Base-by-base conservation (phyloP, 805 yeast species). In the Ogataea corticis region DNA sequence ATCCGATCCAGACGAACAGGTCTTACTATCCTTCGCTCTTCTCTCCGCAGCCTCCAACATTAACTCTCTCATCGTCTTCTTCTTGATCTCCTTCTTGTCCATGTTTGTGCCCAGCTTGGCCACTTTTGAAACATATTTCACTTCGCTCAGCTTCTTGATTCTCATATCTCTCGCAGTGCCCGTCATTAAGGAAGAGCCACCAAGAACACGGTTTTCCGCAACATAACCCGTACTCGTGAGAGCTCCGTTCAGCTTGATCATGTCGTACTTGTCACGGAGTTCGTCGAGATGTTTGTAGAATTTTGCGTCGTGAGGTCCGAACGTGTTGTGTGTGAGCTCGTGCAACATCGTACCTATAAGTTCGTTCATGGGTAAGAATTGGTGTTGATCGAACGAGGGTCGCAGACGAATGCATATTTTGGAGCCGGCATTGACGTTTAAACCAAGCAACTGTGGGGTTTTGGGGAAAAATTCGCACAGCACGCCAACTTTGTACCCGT, bases 401-500 rank as follows among this genome's bases (percentile, higher is more conserved):
- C 98, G 70, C 29, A 92, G 68, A 46, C 97, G 63, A 10, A 92
- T 58, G 60, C 84, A 74, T 15, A 92, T 81, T 61, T 85, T 85
- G 48, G 69, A 69, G 1, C 98, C 98, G 6, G 66, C 66, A 59
- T 88, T 88, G 7, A 89, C 89, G 63, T 92, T 92, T 51, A 90
- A 67, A 0, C 98, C 98, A 11, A 91, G 67, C 16, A 92, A 67
- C 13, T 73, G 65, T 2, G 76, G 70, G 56, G 78, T 72, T 50
- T 76, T 82, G 2, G 98, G 98, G 50, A 71, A 85, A 77, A 92
- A 87, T 63, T 92, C 98, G 51, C 85, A 78, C 13, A 92, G 62
- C 0, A 76, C 67, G 0, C 80, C 82, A 2, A 91, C 92, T 42
- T 76, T 79, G 59, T 87, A 79, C 3, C 77, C 73, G 48, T 81